Conservation (phyloP, 176 grass and related monocot species). For the Cenchrus americanus region DNA sequence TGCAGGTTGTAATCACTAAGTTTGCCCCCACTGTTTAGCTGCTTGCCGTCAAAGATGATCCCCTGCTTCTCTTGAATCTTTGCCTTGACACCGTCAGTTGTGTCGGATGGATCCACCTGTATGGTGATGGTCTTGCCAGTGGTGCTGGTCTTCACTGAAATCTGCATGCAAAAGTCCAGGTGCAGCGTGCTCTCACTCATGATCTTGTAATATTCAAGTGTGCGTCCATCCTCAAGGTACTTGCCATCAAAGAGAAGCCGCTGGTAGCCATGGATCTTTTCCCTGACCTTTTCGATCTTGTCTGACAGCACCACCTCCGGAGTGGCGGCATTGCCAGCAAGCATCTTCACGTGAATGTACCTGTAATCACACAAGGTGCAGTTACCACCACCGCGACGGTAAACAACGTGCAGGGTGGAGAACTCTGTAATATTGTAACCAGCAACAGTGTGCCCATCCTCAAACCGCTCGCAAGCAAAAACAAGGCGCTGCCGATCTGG, state of each 20-base stretch:
- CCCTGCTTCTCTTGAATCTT: background rate
- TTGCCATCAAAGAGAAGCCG: too few species aligned
- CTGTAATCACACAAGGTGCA: background rate
- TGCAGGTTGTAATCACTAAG: background rate
- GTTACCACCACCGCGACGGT: background rate
- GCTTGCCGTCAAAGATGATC: background rate
- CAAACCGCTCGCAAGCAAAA: background rate
- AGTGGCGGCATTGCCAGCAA: background rate
- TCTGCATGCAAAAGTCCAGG: too few species aligned
- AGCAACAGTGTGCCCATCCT: background rate
- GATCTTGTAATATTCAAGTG: too few species aligned
- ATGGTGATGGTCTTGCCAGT: too few species aligned
- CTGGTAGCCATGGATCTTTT: background rate
- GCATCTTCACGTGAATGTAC: background rate
- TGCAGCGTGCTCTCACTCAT: too few species aligned
- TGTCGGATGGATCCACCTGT: too few species aligned
- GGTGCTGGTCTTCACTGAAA: too few species aligned
- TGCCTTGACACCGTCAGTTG: too few species aligned
- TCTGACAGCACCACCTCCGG: background rate
- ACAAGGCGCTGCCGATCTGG: too few species aligned
- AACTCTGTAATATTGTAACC: background rate
- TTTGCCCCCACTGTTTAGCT: background rate
- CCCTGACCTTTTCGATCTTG: background rate
- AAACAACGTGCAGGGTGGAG: background rate
- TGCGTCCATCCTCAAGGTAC: too few species aligned